Evolutionary conservation across 345 rosid species (phyloP).

Genomic region (Salix brachista): DNA sequence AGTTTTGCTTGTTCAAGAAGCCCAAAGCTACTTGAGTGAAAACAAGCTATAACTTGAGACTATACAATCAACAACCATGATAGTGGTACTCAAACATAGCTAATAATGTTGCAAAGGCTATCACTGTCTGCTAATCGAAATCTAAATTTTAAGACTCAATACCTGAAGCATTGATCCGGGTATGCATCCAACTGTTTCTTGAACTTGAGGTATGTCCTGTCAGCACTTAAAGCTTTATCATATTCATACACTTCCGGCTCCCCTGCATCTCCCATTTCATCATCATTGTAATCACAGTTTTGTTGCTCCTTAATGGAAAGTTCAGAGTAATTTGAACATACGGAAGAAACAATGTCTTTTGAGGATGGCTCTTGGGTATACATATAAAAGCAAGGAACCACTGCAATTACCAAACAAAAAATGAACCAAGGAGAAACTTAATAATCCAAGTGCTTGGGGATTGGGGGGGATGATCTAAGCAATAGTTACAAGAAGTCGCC

Average conservation of each 20-base stretch:
- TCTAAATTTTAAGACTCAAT: neutral
- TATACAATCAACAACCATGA: neutral
- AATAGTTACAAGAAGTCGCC: too few species aligned
- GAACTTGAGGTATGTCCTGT: conserved; percentile 87
- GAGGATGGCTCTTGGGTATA: conserved; percentile 45
- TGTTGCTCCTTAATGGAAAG: conserved; percentile 49
- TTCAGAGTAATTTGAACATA: conserved; percentile 36
- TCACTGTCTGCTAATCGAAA: neutral
- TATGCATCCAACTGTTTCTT: conserved; percentile 69
- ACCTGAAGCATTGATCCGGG: conserved; percentile 95
- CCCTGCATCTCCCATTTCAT: conserved; percentile 58
- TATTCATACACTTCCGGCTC: conserved; percentile 72
- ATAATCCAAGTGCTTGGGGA: neutral
- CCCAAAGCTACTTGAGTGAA: neutral
- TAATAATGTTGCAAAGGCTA: neutral
- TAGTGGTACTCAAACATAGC: neutral
- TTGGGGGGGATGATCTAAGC: too few species aligned
- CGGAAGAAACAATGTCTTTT: conserved; percentile 33
- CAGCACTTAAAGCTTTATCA: conserved; percentile 73
- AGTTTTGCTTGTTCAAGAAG: neutral
- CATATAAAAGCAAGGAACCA: conserved; percentile 83
- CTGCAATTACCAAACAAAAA: conserved; percentile 33
- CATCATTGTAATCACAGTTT: conserved; percentile 25
- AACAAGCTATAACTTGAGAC: neutral
- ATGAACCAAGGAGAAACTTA: neutral